Percentiles rank a stretch among this genome's conserved stretches.
phyloP scores from a whole-genome alignment of 345 rosid genomes.

The Brassica nigra region DNA sequence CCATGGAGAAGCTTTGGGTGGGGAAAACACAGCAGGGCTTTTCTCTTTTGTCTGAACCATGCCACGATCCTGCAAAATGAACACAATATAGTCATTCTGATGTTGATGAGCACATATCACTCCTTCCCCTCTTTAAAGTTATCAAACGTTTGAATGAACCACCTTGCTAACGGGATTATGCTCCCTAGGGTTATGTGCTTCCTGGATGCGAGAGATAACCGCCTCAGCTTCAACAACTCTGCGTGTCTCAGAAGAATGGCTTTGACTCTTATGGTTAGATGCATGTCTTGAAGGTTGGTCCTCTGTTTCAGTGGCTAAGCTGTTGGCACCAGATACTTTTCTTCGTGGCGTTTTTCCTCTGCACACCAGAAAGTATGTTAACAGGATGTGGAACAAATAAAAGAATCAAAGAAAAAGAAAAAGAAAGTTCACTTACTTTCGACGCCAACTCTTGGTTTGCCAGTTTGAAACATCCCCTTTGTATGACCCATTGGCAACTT shows the following conservation, averaged over 20 bases:
- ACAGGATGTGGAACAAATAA: neutral
- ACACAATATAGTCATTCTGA: neutral
- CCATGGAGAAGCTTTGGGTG: slow-evolving; percentile 53
- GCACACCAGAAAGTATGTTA: slow-evolving; percentile 27
- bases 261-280: slow-evolving; percentile 44
- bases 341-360: slow-evolving; percentile 59
- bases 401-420: neutral
- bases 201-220: slow-evolving; percentile 43
- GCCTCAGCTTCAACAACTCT: slow-evolving; percentile 52
- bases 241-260: slow-evolving; percentile 47
- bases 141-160: slow-evolving; percentile 39
- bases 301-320: slow-evolving; percentile 51
- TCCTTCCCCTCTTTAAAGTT: neutral
- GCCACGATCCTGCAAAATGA: slow-evolving; percentile 26
- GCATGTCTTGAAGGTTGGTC: slow-evolving; percentile 50
- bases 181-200: slow-evolving; percentile 44
- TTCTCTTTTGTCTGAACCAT: slow-evolving; percentile 59
- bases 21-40: slow-evolving; percentile 45
- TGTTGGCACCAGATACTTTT: slow-evolving; percentile 47
- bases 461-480: slow-evolving; percentile 53
- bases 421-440: slow-evolving; percentile 36
- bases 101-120: slow-evolving; percentile 6
- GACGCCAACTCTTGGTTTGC: slow-evolving; percentile 53
- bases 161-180: slow-evolving; percentile 54
- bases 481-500: slow-evolving; percentile 52